These are phyloP conservation scores for Helminthosporium solani DNA, from an alignment of 2,329 filamentous ascomycete species.

Conservation along the genomic window DNA sequence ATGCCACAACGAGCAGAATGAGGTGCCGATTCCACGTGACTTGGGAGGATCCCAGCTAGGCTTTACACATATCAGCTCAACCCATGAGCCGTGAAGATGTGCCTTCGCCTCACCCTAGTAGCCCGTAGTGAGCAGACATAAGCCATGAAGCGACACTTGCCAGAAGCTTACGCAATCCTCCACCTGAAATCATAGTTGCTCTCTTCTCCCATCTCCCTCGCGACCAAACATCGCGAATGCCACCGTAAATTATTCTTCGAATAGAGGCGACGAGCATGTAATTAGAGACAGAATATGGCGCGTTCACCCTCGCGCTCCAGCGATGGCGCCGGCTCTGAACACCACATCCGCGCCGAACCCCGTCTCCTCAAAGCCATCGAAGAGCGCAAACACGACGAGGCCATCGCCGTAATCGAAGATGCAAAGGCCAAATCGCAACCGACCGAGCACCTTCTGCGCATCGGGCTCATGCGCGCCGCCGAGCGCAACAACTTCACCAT, in stretches of 20 bases:
- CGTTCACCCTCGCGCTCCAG: conserved; percentile 40
- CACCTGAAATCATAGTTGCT: conserved; percentile 3
- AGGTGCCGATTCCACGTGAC: no score
- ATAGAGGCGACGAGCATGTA: conserved; percentile 6
- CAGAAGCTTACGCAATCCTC: conserved; percentile 11
- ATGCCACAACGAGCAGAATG: no score
- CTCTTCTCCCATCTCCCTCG: conserved; percentile 10
- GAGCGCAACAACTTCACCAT: conserved; percentile 34
- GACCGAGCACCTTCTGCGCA: conserved; percentile 38
- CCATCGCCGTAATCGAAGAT: conserved; percentile 38
- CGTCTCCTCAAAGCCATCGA: conserved; percentile 40
- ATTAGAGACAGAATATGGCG: conserved; percentile 33
- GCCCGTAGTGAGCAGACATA: no score
- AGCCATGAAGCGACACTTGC: conserved; percentile 1
- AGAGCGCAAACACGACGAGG: conserved; percentile 30
- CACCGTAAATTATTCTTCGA: background rate
- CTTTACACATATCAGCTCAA: no score
- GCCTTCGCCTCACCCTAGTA: no score
- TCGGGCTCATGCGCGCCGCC: conserved; percentile 38
- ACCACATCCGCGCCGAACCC: conserved; percentile 33
- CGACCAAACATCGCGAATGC: conserved; percentile 1
- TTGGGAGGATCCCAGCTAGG: no score
- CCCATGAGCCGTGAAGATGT: no score
- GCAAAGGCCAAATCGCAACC: conserved; percentile 33
- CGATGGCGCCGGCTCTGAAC: conserved; percentile 34